phyloP scores from a whole-genome alignment of 2,329 filamentous ascomycete species.

The Phyllosticta paracitricarpa region DNA sequence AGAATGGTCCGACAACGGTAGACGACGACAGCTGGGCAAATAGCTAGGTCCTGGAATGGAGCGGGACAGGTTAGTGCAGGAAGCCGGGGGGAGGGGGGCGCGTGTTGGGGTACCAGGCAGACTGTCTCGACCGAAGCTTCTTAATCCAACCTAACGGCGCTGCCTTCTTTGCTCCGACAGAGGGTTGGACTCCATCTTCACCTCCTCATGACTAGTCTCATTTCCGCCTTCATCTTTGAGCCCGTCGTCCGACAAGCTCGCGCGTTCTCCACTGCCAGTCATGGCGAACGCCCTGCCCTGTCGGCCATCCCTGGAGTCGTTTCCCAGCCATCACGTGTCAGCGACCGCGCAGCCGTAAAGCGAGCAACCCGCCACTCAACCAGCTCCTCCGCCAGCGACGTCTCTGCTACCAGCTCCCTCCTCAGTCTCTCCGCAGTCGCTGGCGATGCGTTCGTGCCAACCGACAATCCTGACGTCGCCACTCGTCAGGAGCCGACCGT shows the following conservation, averaged over 20 bases:
- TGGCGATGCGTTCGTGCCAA: neutral
- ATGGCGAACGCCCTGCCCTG: slow-evolving; percentile 5
- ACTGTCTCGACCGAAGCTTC: neutral
- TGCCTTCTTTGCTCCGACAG: neutral
- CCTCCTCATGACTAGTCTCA: slow-evolving; percentile 25
- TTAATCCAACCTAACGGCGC: neutral
- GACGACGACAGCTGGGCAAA: neutral
- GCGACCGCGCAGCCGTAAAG: neutral
- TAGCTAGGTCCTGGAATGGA: neutral
- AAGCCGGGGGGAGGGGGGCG: neutral
- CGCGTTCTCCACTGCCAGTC: slow-evolving; percentile 22
- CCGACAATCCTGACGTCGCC: slow-evolving; percentile 11
- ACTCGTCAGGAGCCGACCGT: neutral
- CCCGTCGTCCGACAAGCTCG: slow-evolving; percentile 31
- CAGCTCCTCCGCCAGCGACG: neutral
- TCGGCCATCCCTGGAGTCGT: slow-evolving; percentile 5
- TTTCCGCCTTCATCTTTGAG: slow-evolving; percentile 31
- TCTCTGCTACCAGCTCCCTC: neutral
- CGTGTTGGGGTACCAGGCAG: neutral
- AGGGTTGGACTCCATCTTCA: neutral
- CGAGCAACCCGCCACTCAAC: neutral
- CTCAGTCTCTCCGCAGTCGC: neutral
- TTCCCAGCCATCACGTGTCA: slow-evolving; percentile 15
- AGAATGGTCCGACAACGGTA: neutral
- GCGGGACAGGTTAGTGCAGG: neutral